A percentile compares a stretch with the other conserved stretches of the same genome.
phyloP scores from a whole-genome alignment of 2,329 filamentous ascomycete genomes.

The Alternaria sp. region DNA sequence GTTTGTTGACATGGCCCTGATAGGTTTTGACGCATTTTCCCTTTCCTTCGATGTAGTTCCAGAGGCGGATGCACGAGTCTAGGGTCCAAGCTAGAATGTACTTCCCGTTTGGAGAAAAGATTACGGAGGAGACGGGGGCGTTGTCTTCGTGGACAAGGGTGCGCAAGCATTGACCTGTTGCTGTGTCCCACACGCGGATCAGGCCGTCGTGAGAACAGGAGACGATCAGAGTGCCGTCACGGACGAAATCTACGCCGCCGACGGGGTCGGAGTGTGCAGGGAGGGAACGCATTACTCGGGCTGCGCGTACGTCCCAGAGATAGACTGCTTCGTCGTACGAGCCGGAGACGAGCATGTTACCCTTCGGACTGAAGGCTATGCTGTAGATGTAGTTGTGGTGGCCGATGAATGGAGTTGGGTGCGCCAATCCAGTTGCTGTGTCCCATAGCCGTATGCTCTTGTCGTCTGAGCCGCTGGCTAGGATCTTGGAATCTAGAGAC shows the following conservation, averaged over 20 bases:
- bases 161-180: slow-evolving; percentile 91
- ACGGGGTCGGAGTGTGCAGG: slow-evolving; percentile 97
- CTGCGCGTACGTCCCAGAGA: slow-evolving; percentile 92
- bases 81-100: slow-evolving; percentile 92
- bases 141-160: slow-evolving; percentile 98
- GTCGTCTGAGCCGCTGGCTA: slow-evolving; percentile 94
- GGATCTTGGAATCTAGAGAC: slow-evolving; percentile 85
- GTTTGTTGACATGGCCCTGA: slow-evolving; percentile 86
- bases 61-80: slow-evolving; percentile 88
- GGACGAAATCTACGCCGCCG: slow-evolving; percentile 89
- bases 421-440: slow-evolving; percentile 65
- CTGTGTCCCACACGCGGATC: slow-evolving; percentile 89
- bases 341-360: slow-evolving; percentile 94
- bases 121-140: slow-evolving; percentile 85
- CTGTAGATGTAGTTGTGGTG: slow-evolving; percentile 98
- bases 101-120: slow-evolving; percentile 92
- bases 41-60: slow-evolving; percentile 92
- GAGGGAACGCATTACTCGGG: slow-evolving; percentile 85
- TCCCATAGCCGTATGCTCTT: slow-evolving; percentile 97
- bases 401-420: slow-evolving; percentile 73
- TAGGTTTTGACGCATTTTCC: slow-evolving; percentile 96
- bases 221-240: slow-evolving; percentile 90
- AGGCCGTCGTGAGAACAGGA: slow-evolving; percentile 88
- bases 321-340: slow-evolving; percentile 98
- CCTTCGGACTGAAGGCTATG: slow-evolving; percentile 95